Evolutionary conservation across 306 rosid species (phyloP), one percentile per base, ranked within the genome.

Genomic region (Arachis stenosperma): DNA sequence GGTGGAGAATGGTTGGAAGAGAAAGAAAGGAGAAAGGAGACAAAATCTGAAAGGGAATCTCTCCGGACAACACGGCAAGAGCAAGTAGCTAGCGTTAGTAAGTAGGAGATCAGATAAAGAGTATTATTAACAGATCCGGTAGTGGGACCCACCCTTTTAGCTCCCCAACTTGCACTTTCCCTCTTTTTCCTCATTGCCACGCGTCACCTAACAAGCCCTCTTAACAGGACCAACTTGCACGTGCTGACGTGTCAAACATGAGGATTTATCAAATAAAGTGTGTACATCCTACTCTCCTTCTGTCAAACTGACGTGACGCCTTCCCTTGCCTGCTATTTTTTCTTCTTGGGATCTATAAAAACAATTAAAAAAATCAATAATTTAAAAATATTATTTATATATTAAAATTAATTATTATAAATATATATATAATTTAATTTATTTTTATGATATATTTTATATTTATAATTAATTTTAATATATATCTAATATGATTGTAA

Each of bases 261-360:
- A 52, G 12, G 44, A 29, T 1, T 39, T 51, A 63, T 71, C 64
- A 65, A 71, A 54, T 33, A 33, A 33, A 33, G 37, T 58, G 74
- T 12, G 69, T 50, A 72, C 70, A 27, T 40, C 27, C 7, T 40
- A 8, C 17, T 30, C 37, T 33, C 37, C 37, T 33, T 33, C 15
- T 79, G 75, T 79, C 82, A 73, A 51, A 73, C 0, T 41, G 82
- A 73, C 61, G 78, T 73, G 82, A 72, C 69, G 15, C 48, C 15
- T 55, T 6, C 4, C 37, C 37, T 33, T 33, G 3, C 37, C 37
- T 33, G 37, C 37, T 4, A 33, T 33, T 33, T 4, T 4, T 33
- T 33, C 4, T 33, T 33, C 37, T 33, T 33, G 4, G 37, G 37
- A 33, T 33, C 27, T 22, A 22, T 22, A 22, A 22, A 22, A 22